These are phyloP conservation scores for Boletus sp. DNA, from an alignment of 768 basidiomycete species.

Conservation along the genomic window DNA sequence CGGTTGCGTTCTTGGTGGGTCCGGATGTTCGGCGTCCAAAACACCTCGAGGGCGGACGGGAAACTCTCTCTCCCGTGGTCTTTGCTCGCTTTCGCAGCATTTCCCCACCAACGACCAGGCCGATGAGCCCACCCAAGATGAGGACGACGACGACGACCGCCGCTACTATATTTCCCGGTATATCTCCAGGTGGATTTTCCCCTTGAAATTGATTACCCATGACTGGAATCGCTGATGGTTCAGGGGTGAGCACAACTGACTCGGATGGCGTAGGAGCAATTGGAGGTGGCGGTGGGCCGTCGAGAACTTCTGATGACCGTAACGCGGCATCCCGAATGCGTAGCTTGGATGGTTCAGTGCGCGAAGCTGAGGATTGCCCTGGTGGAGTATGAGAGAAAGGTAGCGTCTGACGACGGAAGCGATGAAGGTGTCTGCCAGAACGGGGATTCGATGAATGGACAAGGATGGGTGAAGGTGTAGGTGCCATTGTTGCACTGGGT, in stretches of 20 bases:
- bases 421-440: constrained; percentile 8
- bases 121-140: constrained; percentile 26
- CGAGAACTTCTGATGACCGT: constrained; percentile 8
- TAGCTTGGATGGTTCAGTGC: neutral
- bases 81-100: constrained; percentile 21
- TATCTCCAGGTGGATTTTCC: constrained; percentile 1
- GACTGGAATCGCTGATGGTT: constrained; percentile 3
- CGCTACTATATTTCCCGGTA: constrained; percentile 21
- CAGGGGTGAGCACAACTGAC: constrained; percentile 3
- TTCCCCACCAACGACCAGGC: constrained; percentile 27
- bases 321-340: constrained; percentile 3
- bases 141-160: constrained; percentile 23
- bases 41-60: neutral
- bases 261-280: constrained; percentile 3
- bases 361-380: neutral
- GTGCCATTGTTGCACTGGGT: constrained; percentile 19
- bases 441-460: neutral
- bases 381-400: constrained; percentile 2
- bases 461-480: constrained; percentile 10
- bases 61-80: neutral
- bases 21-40: constrained; percentile 7
- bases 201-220: neutral
- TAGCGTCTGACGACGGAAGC: constrained; percentile 15
- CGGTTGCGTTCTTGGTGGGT: neutral
- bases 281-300: constrained; percentile 1